Evolutionary conservation across 148 eudicot species (phyloP).

Genomic region (Chenopodium quinoa): DNA sequence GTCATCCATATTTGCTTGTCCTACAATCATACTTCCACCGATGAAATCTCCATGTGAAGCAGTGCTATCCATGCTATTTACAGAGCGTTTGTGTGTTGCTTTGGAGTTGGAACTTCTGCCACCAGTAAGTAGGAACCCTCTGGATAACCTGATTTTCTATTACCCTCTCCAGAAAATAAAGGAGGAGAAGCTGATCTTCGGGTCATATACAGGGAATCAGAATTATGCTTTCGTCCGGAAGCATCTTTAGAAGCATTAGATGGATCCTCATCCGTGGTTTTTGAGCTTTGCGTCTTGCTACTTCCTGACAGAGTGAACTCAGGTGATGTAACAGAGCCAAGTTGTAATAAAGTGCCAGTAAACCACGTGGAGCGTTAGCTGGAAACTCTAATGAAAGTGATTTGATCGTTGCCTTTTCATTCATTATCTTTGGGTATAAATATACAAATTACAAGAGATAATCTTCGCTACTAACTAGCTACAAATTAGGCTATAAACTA

Average conservation of each 20-base stretch:
- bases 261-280: conserved; percentile 72
- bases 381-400: conserved; percentile 51
- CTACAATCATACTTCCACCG: conserved; percentile 31
- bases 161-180: conserved; percentile 34
- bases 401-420: no score
- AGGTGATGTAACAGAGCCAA: conserved; percentile 76
- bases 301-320: conserved; percentile 77
- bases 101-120: conserved; percentile 37
- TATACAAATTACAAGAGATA: no score
- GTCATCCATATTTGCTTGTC: conserved; percentile 42
- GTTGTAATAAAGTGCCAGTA: conserved; percentile 90
- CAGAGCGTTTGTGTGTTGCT: conserved; percentile 40
- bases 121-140: conserved; percentile 36
- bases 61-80: conserved; percentile 34
- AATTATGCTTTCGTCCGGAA: conserved; percentile 37
- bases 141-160: conserved; percentile 30
- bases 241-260: conserved; percentile 59
- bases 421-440: no score
- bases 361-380: conserved; percentile 97
- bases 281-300: conserved; percentile 81
- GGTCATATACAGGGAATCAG: conserved; percentile 38
- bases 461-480: no score
- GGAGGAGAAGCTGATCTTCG: conserved; percentile 44
- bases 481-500: no score
- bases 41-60: conserved; percentile 35